A percentile compares a stretch with the other conserved stretches of the same genome.
Conservation (phyloP, 805 yeast genomes). For the Nakazawaea anatomiae region DNA sequence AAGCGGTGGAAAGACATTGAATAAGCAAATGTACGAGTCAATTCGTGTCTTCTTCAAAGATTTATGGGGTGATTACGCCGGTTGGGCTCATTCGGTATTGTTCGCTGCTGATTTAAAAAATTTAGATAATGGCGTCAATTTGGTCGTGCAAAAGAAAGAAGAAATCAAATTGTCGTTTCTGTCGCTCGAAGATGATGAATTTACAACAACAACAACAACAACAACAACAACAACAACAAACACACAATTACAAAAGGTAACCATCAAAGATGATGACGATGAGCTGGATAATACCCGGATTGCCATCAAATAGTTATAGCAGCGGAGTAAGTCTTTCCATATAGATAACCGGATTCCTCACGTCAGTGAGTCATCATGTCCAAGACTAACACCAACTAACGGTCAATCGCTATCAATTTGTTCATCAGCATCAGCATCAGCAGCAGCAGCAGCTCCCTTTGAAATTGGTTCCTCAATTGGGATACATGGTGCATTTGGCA, state of each 20-base stretch:
- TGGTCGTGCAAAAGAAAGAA: neutral
- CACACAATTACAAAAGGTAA: too few relatives aligned
- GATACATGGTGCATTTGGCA: neutral
- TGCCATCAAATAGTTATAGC: too few relatives aligned
- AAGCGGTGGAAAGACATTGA: constrained; percentile 36
- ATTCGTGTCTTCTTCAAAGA: constrained; percentile 56
- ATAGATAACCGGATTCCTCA: too few relatives aligned
- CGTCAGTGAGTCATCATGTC: too few relatives aligned
- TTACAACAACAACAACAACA: neutral
- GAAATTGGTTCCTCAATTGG: neutral
- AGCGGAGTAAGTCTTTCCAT: too few relatives aligned
- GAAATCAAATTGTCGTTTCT: too few relatives aligned
- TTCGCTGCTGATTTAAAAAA: constrained; percentile 80
- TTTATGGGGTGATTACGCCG: constrained; percentile 88
- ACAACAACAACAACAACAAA: too few relatives aligned
- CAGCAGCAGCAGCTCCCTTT: neutral
- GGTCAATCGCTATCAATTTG: neutral
- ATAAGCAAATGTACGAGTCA: constrained; percentile 43
- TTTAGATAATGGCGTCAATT: constrained; percentile 60
- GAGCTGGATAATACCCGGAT: too few relatives aligned
- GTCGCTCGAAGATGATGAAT: neutral
- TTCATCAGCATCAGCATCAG: too few relatives aligned
- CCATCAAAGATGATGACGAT: too few relatives aligned
- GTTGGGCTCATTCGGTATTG: constrained; percentile 97
- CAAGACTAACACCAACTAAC: too few relatives aligned